Base-by-base conservation (phyloP, 2,329 filamentous ascomycete species). In the Hansfordia pulvinata region DNA sequence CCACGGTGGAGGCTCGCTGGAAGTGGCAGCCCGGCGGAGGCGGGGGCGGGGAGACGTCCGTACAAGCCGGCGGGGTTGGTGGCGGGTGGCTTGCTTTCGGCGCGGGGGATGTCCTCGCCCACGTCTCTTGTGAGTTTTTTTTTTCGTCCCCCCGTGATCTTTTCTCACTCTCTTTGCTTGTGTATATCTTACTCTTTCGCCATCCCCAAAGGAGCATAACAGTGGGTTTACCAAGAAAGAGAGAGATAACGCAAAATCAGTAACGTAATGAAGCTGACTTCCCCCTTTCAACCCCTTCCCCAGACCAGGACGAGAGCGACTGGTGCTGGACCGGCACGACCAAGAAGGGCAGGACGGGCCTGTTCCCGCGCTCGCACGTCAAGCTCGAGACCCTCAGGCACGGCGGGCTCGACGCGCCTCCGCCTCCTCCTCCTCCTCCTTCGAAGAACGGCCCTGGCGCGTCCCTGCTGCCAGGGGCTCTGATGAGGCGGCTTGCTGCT, bases 251-350 rank as follows among this genome's bases (percentile, higher is more conserved):
- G n/a, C n/a, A n/a, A n/a, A n/a, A 3, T 24, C n/a, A 5, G 16
- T 33, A 42, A 48, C 5, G 43, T 50, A 3, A 35, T 56, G 9
- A 34, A 54, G 14, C 30, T 26, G 17, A 5, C n/a, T 6, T 21
- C 10, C 19, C 13, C 10, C n/a, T 6, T 3, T 12, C 26, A 6
- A 26, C 20, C 3, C 2, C 10, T 15, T 12, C 10, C 10, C 4
- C 15, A 63, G 60, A 56, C 54, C 36, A 52, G 3, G 53, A 61
- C 30, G 46, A 52, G 13, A 58, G 61, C 9, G 60, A 65, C 32
- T 70, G 65, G 64, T 70, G 64, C 42, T 70, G 64, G 65, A 59
- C 58, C 1, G 65, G 64, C 2, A 61, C 49, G 10, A 69, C 65
- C 31, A 37, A 58, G 19, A 64, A 60, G 32, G 63, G 64, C 4